Evolutionary conservation across 768 basidiomycete genomes (phyloP).

Genomic region (Mycena albidolilacea): DNA sequence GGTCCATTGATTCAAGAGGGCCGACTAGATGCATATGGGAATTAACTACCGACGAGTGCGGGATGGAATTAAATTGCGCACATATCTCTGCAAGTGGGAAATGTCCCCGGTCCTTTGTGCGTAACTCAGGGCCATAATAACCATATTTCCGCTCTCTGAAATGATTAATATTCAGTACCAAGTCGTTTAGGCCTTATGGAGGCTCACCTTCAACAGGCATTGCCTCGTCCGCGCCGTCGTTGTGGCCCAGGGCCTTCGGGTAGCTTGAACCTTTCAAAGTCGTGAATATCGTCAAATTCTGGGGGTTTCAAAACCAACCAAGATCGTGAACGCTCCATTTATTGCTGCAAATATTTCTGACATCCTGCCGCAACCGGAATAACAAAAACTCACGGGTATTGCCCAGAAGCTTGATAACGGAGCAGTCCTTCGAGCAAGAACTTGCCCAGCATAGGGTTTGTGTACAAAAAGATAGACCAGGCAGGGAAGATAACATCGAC

Average conservation of each 20-base stretch:
- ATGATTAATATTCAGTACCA: neutral
- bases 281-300: neutral
- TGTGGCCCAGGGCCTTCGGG: constrained; percentile 56
- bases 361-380: neutral
- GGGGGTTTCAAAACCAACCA: constrained; percentile 52
- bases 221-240: constrained; percentile 63
- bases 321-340: constrained; percentile 77
- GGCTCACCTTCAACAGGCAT: constrained; percentile 63
- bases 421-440: constrained; percentile 73
- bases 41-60: neutral
- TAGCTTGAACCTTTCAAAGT: constrained; percentile 52
- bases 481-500: constrained; percentile 69
- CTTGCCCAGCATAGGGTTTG: constrained; percentile 69
- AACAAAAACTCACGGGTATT: constrained; percentile 60
- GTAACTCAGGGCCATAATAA: constrained; percentile 79
- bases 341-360: constrained; percentile 45
- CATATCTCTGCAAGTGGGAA: constrained; percentile 64
- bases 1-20: constrained; percentile 74
- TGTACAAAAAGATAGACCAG: constrained; percentile 64
- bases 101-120: constrained; percentile 66
- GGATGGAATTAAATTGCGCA: constrained; percentile 38
- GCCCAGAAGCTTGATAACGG: constrained; percentile 75
- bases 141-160: constrained; percentile 79
- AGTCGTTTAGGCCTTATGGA: no score
- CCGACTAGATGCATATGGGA: neutral